phyloP scores from a whole-genome alignment of 768 basidiomycete genomes.

The Boletus insuetus region DNA sequence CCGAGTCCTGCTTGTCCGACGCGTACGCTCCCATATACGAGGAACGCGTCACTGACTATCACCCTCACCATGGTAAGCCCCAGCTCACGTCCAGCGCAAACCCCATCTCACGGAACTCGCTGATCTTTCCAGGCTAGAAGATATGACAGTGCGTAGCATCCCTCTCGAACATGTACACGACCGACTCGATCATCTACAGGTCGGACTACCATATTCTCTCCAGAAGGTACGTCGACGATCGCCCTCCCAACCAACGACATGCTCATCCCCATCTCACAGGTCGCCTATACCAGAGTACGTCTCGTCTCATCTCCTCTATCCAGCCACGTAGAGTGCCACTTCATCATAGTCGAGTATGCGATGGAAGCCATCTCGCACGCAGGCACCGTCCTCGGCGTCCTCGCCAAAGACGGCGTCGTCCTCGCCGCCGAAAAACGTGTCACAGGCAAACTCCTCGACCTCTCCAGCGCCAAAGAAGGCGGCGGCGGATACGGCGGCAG shows the following conservation, averaged over 20 bases:
- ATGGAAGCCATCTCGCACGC: slow-evolving; percentile 99
- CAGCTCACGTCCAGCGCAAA: not conserved
- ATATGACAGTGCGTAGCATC: slow-evolving; percentile 81
- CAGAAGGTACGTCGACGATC: slow-evolving; percentile 66
- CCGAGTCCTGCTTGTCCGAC: slow-evolving; percentile 15
- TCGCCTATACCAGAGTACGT: slow-evolving; percentile 92
- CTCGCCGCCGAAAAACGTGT: slow-evolving; percentile 97
- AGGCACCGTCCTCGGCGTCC: slow-evolving; percentile 88
- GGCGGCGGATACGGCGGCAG: slow-evolving; percentile 80
- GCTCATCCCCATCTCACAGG: slow-evolving; percentile 45
- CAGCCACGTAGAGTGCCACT: not conserved
- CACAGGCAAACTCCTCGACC: slow-evolving; percentile 94
- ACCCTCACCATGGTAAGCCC: slow-evolving; percentile 47
- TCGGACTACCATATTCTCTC: slow-evolving; percentile 98
- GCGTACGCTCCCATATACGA: slow-evolving; percentile 17
- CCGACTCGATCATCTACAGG: slow-evolving; percentile 45
- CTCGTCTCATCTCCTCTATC: not conserved
- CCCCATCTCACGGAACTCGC: not conserved
- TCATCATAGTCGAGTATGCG: slow-evolving; percentile 87
- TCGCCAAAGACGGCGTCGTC: slow-evolving; percentile 88
- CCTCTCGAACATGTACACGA: slow-evolving; percentile 8
- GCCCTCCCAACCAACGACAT: slow-evolving; percentile 6
- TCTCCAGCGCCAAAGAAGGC: slow-evolving; percentile 80
- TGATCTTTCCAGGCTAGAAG: slow-evolving; percentile 64
- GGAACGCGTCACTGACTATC: slow-evolving; percentile 26